These are phyloP conservation scores for Aspergillus arachidicola DNA, from an alignment of 2,329 filamentous ascomycete species.

Conservation along the genomic window DNA sequence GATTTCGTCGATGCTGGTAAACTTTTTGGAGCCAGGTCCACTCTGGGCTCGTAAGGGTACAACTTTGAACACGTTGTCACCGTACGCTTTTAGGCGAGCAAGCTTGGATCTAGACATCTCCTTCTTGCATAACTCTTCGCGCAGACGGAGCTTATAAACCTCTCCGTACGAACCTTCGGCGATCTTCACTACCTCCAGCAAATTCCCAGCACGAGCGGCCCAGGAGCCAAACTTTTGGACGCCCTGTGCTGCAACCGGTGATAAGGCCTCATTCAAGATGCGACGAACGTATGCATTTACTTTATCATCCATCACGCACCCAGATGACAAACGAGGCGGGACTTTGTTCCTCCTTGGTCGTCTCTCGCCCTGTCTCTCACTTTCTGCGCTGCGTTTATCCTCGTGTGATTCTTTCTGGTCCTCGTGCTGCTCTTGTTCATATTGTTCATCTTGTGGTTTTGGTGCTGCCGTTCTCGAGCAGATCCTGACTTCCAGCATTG, in stretches of 20 bases:
- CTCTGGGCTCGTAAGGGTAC: conserved; percentile 48
- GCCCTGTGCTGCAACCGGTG: conserved; percentile 36
- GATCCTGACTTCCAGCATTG: conserved; percentile 35
- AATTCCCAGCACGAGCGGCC: conserved; percentile 40
- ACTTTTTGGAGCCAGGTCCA: conserved; percentile 45
- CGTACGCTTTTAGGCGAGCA: conserved; percentile 42
- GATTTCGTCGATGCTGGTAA: conserved; percentile 52
- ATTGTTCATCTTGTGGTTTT: background rate
- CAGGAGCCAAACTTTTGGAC: conserved; percentile 44
- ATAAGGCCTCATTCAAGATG: conserved; percentile 42
- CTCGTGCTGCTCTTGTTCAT: background rate
- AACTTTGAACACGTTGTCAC: conserved; percentile 52
- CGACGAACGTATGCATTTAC: conserved; percentile 38
- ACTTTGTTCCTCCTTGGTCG: conserved; percentile 24
- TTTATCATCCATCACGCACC: conserved; percentile 36
- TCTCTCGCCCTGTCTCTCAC: conserved; percentile 12
- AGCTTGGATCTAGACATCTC: conserved; percentile 40
- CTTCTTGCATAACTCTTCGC: conserved; percentile 37
- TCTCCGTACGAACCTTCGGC: conserved; percentile 69
- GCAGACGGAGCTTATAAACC: conserved; percentile 60
- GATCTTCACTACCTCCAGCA: conserved; percentile 59
- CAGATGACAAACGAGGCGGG: conserved; percentile 32
- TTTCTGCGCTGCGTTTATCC: conserved; percentile 3
- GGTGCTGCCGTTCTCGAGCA: conserved; percentile 3
- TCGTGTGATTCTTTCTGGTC: background rate